Percentiles rank a stretch among this genome's conserved stretches.
Evolutionary conservation across 768 basidiomycete species (phyloP).

Genomic region (Mycena indigotica): DNA sequence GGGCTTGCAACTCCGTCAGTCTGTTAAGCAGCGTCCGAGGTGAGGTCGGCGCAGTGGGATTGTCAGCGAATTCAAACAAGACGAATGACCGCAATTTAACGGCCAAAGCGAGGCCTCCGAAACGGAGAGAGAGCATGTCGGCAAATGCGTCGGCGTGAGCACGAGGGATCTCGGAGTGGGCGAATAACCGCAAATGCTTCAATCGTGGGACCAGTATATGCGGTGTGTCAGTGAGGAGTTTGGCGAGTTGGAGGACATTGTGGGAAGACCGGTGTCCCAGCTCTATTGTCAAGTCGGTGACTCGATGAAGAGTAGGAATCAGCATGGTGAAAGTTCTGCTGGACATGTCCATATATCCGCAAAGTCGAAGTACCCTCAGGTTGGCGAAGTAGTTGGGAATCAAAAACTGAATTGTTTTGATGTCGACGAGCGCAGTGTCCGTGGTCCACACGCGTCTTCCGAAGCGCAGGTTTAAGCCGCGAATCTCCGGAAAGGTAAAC

Average conservation of each 20-base stretch:
- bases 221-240: not conserved
- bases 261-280: not conserved
- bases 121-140: not conserved
- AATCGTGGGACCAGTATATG: not conserved
- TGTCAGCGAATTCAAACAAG: too few species aligned
- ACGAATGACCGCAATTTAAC: not conserved
- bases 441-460: not conserved
- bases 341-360: not conserved
- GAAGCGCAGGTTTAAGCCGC: not conserved
- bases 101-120: not conserved
- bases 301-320: not conserved
- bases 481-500: not conserved
- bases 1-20: too few species aligned
- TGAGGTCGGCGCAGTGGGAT: too few species aligned
- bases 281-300: not conserved
- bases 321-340: not conserved
- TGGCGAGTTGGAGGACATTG: not conserved
- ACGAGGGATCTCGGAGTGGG: too few species aligned
- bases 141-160: not conserved
- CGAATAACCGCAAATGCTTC: not conserved
- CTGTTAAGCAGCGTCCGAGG: too few species aligned
- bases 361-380: not conserved
- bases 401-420: not conserved
- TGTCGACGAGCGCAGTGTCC: not conserved
- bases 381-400: not conserved